A percentile compares a stretch with the other conserved stretches of the same genome.
phyloP scores from a whole-genome alignment of 331 rosid species.

The Saraca asoca region DNA sequence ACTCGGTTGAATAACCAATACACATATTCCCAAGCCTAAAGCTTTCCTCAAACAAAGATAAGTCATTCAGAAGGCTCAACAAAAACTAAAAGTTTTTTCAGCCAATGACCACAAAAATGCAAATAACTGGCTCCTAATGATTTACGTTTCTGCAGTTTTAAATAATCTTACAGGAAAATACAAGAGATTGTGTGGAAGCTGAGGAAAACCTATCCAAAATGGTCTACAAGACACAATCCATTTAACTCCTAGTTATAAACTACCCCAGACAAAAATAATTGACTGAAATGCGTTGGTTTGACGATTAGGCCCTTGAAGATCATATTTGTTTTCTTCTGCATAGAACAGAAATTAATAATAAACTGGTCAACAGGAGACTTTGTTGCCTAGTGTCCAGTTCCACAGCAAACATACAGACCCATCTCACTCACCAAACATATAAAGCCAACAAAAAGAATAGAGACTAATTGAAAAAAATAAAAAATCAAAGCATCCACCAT shows the following conservation, averaged over 20 bases:
- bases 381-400: too few species aligned
- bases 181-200: background rate
- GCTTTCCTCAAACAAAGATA: too few species aligned
- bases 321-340: background rate
- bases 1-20: too few species aligned
- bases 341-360: background rate
- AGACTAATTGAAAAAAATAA: background rate
- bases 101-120: too few species aligned
- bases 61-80: too few species aligned
- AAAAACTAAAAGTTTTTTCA: too few species aligned
- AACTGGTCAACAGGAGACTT: background rate
- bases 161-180: background rate
- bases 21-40: too few species aligned
- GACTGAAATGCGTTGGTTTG: too few species aligned
- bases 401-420: slow-evolving; percentile 5
- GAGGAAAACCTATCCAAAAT: background rate
- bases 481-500: background rate
- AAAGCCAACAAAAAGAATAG: too few species aligned
- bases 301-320: background rate
- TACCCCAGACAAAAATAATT: background rate
- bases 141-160: too few species aligned
- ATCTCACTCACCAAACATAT: background rate
- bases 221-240: background rate
- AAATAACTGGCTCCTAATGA: too few species aligned
- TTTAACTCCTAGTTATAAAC: background rate